Evolutionary conservation across 331 rosid genomes (phyloP).

Genomic region (Erythrophleum ivorense): DNA sequence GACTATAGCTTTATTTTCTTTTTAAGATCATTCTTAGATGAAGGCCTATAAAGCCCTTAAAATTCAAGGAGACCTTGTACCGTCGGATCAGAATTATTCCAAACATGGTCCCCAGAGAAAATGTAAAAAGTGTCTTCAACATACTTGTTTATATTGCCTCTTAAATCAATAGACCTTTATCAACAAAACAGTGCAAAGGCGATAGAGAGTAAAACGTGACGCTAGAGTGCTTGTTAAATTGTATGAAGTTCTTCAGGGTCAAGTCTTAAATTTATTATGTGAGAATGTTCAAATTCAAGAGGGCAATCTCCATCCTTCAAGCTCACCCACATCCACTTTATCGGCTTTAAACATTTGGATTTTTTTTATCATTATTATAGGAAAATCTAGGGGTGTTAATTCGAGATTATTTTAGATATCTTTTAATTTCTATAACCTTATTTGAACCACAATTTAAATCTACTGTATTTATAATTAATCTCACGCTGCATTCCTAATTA

Average conservation of each 20-base stretch:
- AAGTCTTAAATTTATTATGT: slow-evolving; percentile 6
- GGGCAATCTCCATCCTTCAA: slow-evolving; percentile 20
- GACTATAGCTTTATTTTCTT: background rate
- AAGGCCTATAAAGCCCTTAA: slow-evolving; percentile 28
- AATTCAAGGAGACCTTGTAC: slow-evolving; percentile 16
- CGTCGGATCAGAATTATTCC: slow-evolving; percentile 30
- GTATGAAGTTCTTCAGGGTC: background rate
- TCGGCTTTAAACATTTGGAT: slow-evolving; percentile 5
- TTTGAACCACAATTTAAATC: no score
- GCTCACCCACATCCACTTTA: slow-evolving; percentile 17
- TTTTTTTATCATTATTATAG: no score
- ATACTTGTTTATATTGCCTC: slow-evolving; percentile 1
- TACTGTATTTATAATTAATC: no score
- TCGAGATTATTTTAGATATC: background rate
- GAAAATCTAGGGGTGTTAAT: background rate
- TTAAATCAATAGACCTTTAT: background rate
- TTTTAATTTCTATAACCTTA: background rate
- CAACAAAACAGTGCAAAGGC: background rate
- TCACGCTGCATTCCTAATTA: no score
- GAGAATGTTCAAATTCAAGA: slow-evolving; percentile 14
- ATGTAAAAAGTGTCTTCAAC: slow-evolving; percentile 39
- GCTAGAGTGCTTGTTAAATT: background rate
- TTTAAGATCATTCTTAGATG: slow-evolving; percentile 27
- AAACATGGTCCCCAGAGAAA: slow-evolving; percentile 43
- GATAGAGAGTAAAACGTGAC: background rate